phyloP scores from a whole-genome alignment of 768 basidiomycete species.

The Lactifluus subvellereus region DNA sequence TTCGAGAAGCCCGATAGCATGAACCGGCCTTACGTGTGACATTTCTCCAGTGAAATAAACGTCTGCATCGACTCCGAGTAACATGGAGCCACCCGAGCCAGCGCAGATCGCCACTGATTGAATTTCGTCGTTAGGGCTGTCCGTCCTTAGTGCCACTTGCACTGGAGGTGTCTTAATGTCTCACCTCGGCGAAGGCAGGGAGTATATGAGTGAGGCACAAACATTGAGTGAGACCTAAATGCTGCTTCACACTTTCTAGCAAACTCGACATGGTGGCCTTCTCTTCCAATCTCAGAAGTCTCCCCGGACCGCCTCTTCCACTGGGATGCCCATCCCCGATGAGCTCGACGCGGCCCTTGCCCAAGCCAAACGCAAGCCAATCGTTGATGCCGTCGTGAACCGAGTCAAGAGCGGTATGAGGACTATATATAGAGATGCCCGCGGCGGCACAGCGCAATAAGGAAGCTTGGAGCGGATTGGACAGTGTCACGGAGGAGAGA shows the following conservation, averaged over 20 bases:
- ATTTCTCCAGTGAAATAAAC: slow-evolving; percentile 92
- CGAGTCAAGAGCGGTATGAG: slow-evolving; percentile 87
- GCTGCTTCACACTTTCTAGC: slow-evolving; percentile 37
- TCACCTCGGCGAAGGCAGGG: slow-evolving; percentile 4
- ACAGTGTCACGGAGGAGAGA: slow-evolving; percentile 67
- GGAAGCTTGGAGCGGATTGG: slow-evolving; percentile 71
- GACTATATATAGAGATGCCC: slow-evolving; percentile 81
- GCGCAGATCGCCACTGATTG: slow-evolving; percentile 83
- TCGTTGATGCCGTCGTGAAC: slow-evolving; percentile 85
- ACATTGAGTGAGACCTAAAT: slow-evolving; percentile 36
- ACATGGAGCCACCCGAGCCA: slow-evolving; percentile 78
- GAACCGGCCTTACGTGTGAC: slow-evolving; percentile 53
- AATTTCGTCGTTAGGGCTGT: slow-evolving; percentile 28
- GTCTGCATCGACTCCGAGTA: slow-evolving; percentile 69
- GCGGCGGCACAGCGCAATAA: slow-evolving; percentile 74
- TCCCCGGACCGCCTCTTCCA: slow-evolving; percentile 31
- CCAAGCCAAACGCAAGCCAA: slow-evolving; percentile 57
- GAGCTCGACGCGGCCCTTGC: slow-evolving; percentile 33
- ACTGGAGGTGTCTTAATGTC: slow-evolving; percentile 37
- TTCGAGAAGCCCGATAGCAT: slow-evolving; percentile 6
- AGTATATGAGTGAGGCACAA: slow-evolving; percentile 25
- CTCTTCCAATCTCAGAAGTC: slow-evolving; percentile 17
- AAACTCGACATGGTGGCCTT: slow-evolving; percentile 30
- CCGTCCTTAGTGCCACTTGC: slow-evolving; percentile 49
- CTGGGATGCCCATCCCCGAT: slow-evolving; percentile 33